Conservation (phyloP, 2,329 filamentous ascomycete genomes). For the Aspergillus viridinutans region DNA sequence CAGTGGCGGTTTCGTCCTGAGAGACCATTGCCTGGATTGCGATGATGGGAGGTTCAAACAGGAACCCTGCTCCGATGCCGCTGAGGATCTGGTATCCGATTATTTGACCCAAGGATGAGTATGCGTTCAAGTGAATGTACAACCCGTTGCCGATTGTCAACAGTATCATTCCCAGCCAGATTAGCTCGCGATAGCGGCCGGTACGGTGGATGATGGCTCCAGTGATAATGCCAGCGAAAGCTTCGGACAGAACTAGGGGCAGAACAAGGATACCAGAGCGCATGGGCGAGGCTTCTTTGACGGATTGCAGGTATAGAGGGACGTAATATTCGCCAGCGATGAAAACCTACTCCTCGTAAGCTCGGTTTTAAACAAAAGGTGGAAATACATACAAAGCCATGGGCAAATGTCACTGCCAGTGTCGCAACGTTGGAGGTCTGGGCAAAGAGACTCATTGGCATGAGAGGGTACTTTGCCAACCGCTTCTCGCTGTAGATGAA, state of each 20-base stretch:
- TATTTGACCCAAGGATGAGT: slow-evolving; percentile 38
- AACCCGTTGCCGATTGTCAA: slow-evolving; percentile 47
- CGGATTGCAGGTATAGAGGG: slow-evolving; percentile 69
- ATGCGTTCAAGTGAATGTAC: slow-evolving; percentile 40
- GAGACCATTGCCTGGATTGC: slow-evolving; percentile 53
- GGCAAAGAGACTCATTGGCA: slow-evolving; percentile 61
- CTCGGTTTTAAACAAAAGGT: not conserved
- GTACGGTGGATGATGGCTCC: slow-evolving; percentile 50
- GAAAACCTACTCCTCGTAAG: slow-evolving; percentile 49
- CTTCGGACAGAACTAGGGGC: slow-evolving; percentile 52
- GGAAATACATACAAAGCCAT: slow-evolving; percentile 38
- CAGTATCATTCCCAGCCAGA: slow-evolving; percentile 42
- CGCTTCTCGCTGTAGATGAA: slow-evolving; percentile 62
- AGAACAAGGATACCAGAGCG: slow-evolving; percentile 58
- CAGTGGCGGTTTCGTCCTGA: slow-evolving; percentile 47
- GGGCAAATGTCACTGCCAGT: slow-evolving; percentile 47
- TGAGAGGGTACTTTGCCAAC: slow-evolving; percentile 63
- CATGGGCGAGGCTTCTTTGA: slow-evolving; percentile 57
- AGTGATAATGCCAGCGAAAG: slow-evolving; percentile 41
- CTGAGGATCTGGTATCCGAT: slow-evolving; percentile 49
- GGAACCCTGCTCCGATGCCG: slow-evolving; percentile 49
- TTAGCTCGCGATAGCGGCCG: slow-evolving; percentile 46
- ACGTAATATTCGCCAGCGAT: slow-evolving; percentile 66
- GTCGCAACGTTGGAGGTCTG: slow-evolving; percentile 54
- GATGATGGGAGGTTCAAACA: slow-evolving; percentile 56